Percentiles rank a stretch among this genome's conserved stretches.
phyloP scores from a whole-genome alignment of 176 grass and related monocot genomes.

The Zoysia pacifica region DNA sequence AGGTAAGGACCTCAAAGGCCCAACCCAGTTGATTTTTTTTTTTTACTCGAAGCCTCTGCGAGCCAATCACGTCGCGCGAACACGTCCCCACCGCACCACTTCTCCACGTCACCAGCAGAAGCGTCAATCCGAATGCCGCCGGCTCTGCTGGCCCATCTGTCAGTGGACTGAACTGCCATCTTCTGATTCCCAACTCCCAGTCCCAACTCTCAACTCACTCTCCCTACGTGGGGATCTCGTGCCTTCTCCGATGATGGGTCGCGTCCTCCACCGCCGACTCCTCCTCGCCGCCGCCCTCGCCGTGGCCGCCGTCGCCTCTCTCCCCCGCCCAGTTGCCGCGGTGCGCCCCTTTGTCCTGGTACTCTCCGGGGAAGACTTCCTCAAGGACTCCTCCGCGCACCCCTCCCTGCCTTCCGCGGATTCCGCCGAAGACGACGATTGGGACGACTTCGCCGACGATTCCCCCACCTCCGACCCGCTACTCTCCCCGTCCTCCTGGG shows the following conservation, averaged over 20 bases:
- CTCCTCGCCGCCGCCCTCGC: slow-evolving; percentile 32
- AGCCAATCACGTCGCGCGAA: slow-evolving; percentile 53
- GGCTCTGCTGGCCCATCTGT: slow-evolving; percentile 25
- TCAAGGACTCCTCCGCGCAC: slow-evolving; percentile 61
- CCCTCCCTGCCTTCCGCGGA: slow-evolving; percentile 51
- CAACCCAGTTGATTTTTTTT: background rate
- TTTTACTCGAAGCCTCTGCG: too few relatives aligned
- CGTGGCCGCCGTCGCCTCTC: background rate
- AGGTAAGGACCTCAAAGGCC: background rate
- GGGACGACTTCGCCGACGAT: slow-evolving; percentile 85
- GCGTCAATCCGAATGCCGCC: background rate
- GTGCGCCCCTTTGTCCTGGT: slow-evolving; percentile 73
- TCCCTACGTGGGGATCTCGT: slow-evolving; percentile 36
- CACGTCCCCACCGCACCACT: slow-evolving; percentile 31
- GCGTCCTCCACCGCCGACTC: slow-evolving; percentile 32
- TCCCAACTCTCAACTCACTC: background rate
- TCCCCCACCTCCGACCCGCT: slow-evolving; percentile 42
- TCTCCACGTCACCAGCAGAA: slow-evolving; percentile 35
- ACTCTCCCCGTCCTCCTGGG: slow-evolving; percentile 64
- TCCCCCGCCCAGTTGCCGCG: slow-evolving; percentile 39
- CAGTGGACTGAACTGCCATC: slow-evolving; percentile 11
- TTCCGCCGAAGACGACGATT: slow-evolving; percentile 52
- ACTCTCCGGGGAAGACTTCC: slow-evolving; percentile 75
- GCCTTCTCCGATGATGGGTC: slow-evolving; percentile 42
- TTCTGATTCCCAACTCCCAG: background rate